Percentiles rank a stretch among this genome's conserved stretches.
These are phyloP conservation scores for Tetraselmis striata DNA, from an alignment of 139 green algal genomes.

Conservation along the genomic window DNA sequence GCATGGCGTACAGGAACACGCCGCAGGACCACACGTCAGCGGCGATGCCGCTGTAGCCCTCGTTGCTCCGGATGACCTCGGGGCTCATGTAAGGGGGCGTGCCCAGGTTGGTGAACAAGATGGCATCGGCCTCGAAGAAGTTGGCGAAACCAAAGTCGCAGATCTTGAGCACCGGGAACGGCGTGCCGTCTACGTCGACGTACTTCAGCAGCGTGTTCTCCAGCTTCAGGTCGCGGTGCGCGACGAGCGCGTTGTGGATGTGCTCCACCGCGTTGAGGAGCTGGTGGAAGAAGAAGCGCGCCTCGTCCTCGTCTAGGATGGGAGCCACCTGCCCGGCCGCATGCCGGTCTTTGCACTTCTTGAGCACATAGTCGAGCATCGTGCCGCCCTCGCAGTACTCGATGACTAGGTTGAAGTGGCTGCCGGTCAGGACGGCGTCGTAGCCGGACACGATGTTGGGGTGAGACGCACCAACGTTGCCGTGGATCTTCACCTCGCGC, in stretches of 20 bases:
- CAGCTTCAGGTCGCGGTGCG: constrained; percentile 44
- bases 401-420: background rate
- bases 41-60: constrained; percentile 33
- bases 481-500: background rate
- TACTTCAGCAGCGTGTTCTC: constrained; percentile 35
- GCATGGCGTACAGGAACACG: constrained; percentile 73
- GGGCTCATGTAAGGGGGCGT: constrained; percentile 60
- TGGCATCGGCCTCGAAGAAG: background rate
- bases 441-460: background rate
- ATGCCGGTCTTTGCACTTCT: background rate
- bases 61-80: constrained; percentile 24
- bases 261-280: background rate
- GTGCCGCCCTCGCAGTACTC: background rate
- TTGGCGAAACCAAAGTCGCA: constrained; percentile 30
- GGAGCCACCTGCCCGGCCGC: constrained; percentile 16
- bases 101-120: constrained; percentile 47
- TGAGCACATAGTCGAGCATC: background rate
- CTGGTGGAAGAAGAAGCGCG: background rate
- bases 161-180: constrained; percentile 23
- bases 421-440: background rate
- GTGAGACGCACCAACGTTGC: background rate
- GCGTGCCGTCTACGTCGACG: constrained; percentile 16
- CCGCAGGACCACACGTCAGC: constrained; percentile 78
- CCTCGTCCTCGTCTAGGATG: constrained; percentile 4
- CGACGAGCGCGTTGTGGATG: constrained; percentile 22